Base-by-base conservation (phyloP, 441 rosid genomes). In the Adansonia grandidieri region DNA sequence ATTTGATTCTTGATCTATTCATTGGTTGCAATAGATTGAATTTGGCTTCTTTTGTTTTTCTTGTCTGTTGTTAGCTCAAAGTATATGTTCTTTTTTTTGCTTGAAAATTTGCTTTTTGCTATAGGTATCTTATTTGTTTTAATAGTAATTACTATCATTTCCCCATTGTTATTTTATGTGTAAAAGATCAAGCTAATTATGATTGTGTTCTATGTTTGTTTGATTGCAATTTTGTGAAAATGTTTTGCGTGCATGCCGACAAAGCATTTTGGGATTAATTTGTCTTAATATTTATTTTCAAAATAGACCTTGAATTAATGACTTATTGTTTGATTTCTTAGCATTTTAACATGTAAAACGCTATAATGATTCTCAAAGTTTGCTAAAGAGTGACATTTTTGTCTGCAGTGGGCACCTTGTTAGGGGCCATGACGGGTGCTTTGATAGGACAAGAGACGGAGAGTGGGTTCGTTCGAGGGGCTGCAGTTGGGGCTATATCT, bases 361-460 rank as follows among this genome's bases (percentile, higher is more conserved):
- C 40, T 37, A 3, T 37, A 65, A 24, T 74, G 70, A 9, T n/a
- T n/a, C 66, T 56, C 50, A 15, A 42, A 69, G 22, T 74, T 51
- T 53, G 72, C 68, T 76, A 32, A 53, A 79, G 5, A 32, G 19
- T 81, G 80, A 42, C 76, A 13, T 74, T 11, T 64, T 11, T 64
- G 53, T 78, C 17, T 86, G 83, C 88, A 96, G 99, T 96, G 73
- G 99, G 99, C 9, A 91, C 98, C 61, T 87, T 96, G 88, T 87
- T 96, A 56, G 99, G 99, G 17, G 98, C 98, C 83, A 80, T 94
- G 89, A 96, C 99, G 1, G 98, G 99, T 64, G 99, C 99, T 84
- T 85, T 96, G 81, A 96, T 96, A 66, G 99, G 99, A 48, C 99
- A 96, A 86, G 99, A 94, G 84, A 96, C 98, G 0, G 99, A 96